Percentiles rank a stretch among this genome's conserved stretches.
Conservation (phyloP, 352 stramenopile species). For the Pythium volutum region DNA sequence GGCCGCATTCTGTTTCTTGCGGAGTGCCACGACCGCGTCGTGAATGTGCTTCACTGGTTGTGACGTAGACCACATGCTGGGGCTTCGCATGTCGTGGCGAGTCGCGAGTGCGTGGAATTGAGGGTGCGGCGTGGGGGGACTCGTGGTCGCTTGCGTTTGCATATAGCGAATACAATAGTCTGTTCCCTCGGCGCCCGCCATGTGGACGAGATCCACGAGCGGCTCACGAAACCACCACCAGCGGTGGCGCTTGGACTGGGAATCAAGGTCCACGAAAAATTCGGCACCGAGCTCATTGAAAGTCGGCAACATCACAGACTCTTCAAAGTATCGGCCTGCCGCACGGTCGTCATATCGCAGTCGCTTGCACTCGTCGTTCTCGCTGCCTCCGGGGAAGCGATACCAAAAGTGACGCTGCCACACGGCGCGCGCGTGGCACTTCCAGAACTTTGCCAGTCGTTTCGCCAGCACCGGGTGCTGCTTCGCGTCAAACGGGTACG, state of each 20-base stretch:
- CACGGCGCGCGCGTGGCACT: neutral
- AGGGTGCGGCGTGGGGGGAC: neutral
- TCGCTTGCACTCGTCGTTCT: neutral
- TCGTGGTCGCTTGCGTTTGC: neutral
- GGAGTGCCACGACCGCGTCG: constrained; percentile 2
- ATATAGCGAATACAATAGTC: constrained; percentile 4
- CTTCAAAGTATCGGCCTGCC: neutral
- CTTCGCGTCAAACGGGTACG: constrained; percentile 10
- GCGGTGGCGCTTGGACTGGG: neutral
- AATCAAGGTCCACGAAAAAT: constrained; percentile 10
- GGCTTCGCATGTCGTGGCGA: neutral
- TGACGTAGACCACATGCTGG: constrained; percentile 9
- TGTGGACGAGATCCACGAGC: constrained; percentile 1
- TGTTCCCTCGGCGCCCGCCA: neutral
- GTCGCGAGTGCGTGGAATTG: neutral
- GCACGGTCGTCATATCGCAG: neutral
- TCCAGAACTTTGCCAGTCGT: neutral
- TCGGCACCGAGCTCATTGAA: neutral
- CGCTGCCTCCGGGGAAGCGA: neutral
- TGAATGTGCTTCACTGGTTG: neutral
- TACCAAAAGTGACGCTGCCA: constrained; percentile 9
- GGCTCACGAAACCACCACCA: constrained; percentile 9
- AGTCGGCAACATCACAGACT: neutral
- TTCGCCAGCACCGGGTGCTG: neutral
- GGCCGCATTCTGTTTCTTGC: too few relatives aligned